Base-by-base conservation (phyloP, 2,329 filamentous ascomycete genomes). In the Pestalotiopsis fici region DNA sequence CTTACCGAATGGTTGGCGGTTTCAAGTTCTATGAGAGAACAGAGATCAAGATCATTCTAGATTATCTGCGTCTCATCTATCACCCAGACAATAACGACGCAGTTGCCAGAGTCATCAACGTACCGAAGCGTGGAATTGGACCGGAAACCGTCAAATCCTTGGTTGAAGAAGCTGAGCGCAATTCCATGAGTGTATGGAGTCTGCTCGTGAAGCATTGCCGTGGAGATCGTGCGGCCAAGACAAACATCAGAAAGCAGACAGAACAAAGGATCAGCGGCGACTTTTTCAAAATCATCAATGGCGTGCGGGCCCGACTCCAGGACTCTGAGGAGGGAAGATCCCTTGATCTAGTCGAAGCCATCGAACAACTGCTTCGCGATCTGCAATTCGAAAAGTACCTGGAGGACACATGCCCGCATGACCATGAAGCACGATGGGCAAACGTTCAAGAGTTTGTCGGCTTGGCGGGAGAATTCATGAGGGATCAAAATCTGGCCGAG, bases 1-100 rank as follows among this genome's bases (percentile, higher is more conserved):
- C 94, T 0, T 99, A 98, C 79, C 90, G 90, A 62, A 98, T 98
- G 95, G 91, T 98, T 64, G 95, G 92, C 73, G 95, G 96, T 2
- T 88, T 90, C 69, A 92, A 93, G 67, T 99, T 99, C 77, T 98
- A 97, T 74, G 96, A 99, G 72, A 90, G 96, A 64, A 87, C 89
- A 3, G 95, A 99, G 77, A 91, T 98, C 75, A 97, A 96, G 78
- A 86, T 94, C 6, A 78, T 98, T 0, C 80, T 98, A 3, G 94
- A 98, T 76, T 98, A 99, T 76, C 83, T 98, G 15, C 88, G 94
- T 37, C 91, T 97, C 3, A 89, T 98, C 37, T 89, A 93, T 74
- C 92, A 97, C 69, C 93, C 94, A 1, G 87, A 93, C 59, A 95
- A 97, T 76, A 97, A 95, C 72, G 95, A 98, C 75, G 93, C 94